A percentile compares a stretch with the other conserved stretches of the same genome.
Conservation (phyloP, 2,329 filamentous ascomycete genomes). For the Zalaria sp. region DNA sequence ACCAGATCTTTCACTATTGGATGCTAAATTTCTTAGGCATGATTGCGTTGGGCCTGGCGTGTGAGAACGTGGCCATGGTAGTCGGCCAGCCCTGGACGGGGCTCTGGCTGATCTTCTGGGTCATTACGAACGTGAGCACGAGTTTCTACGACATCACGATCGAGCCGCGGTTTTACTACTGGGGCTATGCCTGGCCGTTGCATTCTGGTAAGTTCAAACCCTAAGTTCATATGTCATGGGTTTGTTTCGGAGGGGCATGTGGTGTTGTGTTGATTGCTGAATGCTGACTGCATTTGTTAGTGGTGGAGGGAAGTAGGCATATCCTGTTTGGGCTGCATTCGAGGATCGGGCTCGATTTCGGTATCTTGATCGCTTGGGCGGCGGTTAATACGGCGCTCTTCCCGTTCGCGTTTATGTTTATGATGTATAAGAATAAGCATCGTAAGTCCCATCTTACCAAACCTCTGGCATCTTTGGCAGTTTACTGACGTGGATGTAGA, state of each 20-base stretch:
- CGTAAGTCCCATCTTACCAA: background rate
- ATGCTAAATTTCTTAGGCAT: conserved; percentile 44
- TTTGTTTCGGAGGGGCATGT: too few relatives aligned
- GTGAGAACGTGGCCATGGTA: conserved; percentile 51
- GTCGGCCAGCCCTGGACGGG: conserved; percentile 47
- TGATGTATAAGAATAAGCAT: conserved; percentile 24
- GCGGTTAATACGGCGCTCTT: conserved; percentile 40
- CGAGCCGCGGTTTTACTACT: conserved; percentile 43
- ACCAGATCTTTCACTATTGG: background rate
- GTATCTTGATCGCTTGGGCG: conserved; percentile 44
- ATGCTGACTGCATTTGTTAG: conserved; percentile 9
- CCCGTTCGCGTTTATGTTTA: conserved; percentile 32
- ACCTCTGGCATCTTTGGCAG: too few relatives aligned
- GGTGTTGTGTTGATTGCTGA: too few relatives aligned
- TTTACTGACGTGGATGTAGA: background rate
- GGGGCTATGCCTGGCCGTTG: conserved; percentile 51
- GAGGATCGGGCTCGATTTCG: conserved; percentile 46
- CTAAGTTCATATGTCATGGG: background rate
- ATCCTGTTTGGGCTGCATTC: conserved; percentile 47
- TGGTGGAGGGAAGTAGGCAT: conserved; percentile 46
- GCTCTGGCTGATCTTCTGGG: conserved; percentile 47
- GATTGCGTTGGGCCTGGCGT: conserved; percentile 47
- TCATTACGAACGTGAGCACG: conserved; percentile 50
- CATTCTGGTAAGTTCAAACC: conserved; percentile 33
- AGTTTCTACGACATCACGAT: conserved; percentile 46